Base-by-base conservation (phyloP, 345 rosid genomes). In the Atalantia buxifolia region DNA sequence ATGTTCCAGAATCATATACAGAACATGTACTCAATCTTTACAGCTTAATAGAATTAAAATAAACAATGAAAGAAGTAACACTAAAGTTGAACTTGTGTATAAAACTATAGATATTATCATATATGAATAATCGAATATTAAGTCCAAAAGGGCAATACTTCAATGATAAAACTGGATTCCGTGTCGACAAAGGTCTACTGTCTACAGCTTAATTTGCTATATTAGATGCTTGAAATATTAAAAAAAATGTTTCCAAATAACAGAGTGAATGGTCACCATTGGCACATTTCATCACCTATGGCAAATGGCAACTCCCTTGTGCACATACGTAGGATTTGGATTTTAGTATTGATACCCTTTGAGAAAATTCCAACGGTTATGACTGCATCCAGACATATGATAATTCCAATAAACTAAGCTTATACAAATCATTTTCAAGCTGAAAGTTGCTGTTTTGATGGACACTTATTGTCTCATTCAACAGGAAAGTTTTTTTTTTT, bases 11-110 rank as follows among this genome's bases (percentile, higher is more conserved):
- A 25, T 74, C 74, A 6, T 16, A 66, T 31, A 28, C 77, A 70
- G 63, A 78, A 66, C 30, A 50, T 31, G 60, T 12, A 38, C 67
- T 28, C 33, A 28, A 70, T 74, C 84, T 81, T 83, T 83, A 74
- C 88, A 83, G 86, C 76, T 73, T 56, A 24, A 50, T 48, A 30
- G 66, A 31, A 63, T 14, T 24, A 36, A 28, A 30, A 25, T 55
- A 55, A 53, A 53, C 22, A 19, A 61, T 25, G 12, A 61, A 61
- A 76, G 7, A 22, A 24, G 16, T 12, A 77, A 30, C 62, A 70
- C 50, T 42, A 36, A 36, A 75, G 40, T 27, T 25, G 50, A 70
- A 28, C 55, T 53, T 40, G 16, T 65, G 5, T 57, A 50, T 40
- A 40, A 67, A 24, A n/a, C 38, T 40, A n/a, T 36, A 36, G 4